phyloP scores from a whole-genome alignment of 805 yeast species.

The Phaffomyces thermotolerans region DNA sequence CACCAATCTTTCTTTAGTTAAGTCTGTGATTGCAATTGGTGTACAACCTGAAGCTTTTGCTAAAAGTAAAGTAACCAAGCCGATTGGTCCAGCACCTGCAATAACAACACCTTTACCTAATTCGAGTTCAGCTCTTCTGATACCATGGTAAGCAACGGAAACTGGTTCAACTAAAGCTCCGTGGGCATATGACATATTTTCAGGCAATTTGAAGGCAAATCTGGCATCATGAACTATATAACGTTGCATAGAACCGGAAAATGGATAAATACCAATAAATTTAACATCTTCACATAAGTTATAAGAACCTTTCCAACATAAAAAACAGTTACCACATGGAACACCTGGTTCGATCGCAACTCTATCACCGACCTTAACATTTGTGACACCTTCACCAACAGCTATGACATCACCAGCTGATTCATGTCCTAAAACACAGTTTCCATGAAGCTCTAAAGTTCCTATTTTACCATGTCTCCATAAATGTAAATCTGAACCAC shows the following conservation, averaged over 20 bases:
- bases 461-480: slow-evolving; percentile 66
- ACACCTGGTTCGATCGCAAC: slow-evolving; percentile 47
- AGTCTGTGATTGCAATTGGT: slow-evolving; percentile 45
- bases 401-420: slow-evolving; percentile 63
- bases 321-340: slow-evolving; percentile 38
- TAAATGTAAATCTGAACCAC: slow-evolving; percentile 61
- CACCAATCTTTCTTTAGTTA: slow-evolving; percentile 35
- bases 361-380: slow-evolving; percentile 50
- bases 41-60: slow-evolving; percentile 25
- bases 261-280: slow-evolving; percentile 32
- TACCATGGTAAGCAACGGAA: slow-evolving; percentile 46
- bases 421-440: slow-evolving; percentile 57
- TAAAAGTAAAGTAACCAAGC: slow-evolving; percentile 10
- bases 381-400: slow-evolving; percentile 44
- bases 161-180: slow-evolving; percentile 54
- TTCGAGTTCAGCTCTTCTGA: slow-evolving; percentile 38
- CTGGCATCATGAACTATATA: slow-evolving; percentile 27
- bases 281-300: slow-evolving; percentile 33
- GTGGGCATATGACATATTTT: slow-evolving; percentile 38
- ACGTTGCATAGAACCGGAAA: slow-evolving; percentile 34
- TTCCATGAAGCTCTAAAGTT: slow-evolving; percentile 40
- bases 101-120: slow-evolving; percentile 40
- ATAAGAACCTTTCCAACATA: slow-evolving; percentile 34
- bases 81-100: slow-evolving; percentile 14
- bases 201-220: slow-evolving; percentile 33